These are phyloP conservation scores for Aspergillus sp. DNA, from an alignment of 2,329 filamentous ascomycete species.

Conservation along the genomic window DNA sequence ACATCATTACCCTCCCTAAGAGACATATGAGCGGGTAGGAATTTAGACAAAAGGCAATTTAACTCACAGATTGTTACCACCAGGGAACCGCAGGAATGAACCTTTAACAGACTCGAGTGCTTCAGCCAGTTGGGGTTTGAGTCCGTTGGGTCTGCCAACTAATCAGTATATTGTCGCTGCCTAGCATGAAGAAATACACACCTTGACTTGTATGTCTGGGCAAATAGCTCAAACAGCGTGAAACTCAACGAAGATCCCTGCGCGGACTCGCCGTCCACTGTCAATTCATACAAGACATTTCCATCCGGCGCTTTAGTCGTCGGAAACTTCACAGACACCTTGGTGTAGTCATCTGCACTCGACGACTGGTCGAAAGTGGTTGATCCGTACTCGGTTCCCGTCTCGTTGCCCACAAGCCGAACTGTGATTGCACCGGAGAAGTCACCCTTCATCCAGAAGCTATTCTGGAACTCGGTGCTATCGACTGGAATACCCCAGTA, in stretches of 20 bases:
- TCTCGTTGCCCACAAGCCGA: slow-evolving; percentile 16
- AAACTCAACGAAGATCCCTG: slow-evolving; percentile 17
- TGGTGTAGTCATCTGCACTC: slow-evolving; percentile 15
- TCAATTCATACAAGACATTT: slow-evolving; percentile 15
- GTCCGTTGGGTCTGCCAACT: slow-evolving; percentile 48
- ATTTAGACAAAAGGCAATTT: not conserved
- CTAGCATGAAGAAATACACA: not conserved
- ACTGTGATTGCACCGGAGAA: slow-evolving; percentile 17
- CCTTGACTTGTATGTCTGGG: slow-evolving; percentile 17
- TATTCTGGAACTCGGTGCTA: slow-evolving; percentile 17
- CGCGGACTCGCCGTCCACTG: slow-evolving; percentile 10
- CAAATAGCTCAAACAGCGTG: slow-evolving; percentile 19
- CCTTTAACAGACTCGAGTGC: slow-evolving; percentile 54
- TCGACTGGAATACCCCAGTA: slow-evolving; percentile 25
- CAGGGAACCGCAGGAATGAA: slow-evolving; percentile 62
- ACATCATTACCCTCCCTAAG: slow-evolving; percentile 20
- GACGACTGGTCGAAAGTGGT: slow-evolving; percentile 14
- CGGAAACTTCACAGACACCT: slow-evolving; percentile 16
- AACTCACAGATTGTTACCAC: slow-evolving; percentile 58
- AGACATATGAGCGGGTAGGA: slow-evolving; percentile 1
- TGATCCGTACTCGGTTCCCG: slow-evolving; percentile 18
- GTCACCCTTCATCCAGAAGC: slow-evolving; percentile 26
- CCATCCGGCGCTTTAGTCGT: slow-evolving; percentile 16
- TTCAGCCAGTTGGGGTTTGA: slow-evolving; percentile 55
- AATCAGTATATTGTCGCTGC: not conserved